Evolutionary conservation across 352 stramenopile species (phyloP).

Genomic region (Blastocystis sp.): DNA sequence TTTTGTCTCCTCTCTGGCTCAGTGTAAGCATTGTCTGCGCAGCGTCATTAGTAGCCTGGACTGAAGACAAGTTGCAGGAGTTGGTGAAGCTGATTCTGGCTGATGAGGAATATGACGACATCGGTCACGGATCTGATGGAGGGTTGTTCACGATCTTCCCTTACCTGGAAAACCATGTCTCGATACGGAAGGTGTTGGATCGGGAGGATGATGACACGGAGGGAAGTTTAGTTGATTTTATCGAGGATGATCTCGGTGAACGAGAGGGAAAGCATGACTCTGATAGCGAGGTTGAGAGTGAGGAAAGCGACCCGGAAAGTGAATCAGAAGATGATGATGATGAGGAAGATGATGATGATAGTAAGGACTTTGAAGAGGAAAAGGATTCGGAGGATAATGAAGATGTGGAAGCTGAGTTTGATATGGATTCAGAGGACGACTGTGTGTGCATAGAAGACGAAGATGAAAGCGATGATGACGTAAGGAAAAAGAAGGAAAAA

Average conservation of each 20-base stretch:
- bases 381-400: not conserved
- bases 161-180: not conserved
- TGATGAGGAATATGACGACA: constrained; percentile 17
- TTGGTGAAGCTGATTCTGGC: constrained; percentile 40
- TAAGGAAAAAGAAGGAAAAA: not conserved
- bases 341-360: not conserved
- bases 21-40: not conserved
- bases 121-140: not conserved
- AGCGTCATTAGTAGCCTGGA: not conserved
- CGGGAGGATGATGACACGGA: not conserved
- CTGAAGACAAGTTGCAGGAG: constrained; percentile 26
- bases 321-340: not conserved
- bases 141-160: constrained; percentile 34
- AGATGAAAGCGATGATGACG: not conserved
- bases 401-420: not conserved
- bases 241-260: constrained; percentile 41
- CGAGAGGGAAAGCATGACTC: not conserved
- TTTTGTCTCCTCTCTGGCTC: not conserved
- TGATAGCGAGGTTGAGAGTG: not conserved
- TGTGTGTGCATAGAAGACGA: not conserved
- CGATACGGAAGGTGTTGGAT: not conserved
- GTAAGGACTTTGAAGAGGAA: not conserved
- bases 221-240: constrained; percentile 56
- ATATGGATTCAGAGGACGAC: not conserved
- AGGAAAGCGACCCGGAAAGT: not conserved